phyloP scores from a whole-genome alignment of 2,329 filamentous ascomycete genomes.

The Sphaerulina musiva region DNA sequence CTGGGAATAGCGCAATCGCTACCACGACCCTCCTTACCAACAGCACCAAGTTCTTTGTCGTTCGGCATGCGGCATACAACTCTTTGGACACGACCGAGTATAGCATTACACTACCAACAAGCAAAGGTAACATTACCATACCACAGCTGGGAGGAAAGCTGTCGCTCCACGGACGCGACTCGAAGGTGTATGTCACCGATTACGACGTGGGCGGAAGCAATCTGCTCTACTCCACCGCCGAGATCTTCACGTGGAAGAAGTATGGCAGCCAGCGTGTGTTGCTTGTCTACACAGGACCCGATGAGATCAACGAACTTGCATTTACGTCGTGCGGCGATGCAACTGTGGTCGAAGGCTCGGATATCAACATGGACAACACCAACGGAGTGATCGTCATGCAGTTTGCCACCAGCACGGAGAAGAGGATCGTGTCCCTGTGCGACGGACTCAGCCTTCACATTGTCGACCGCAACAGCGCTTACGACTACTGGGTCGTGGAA shows the following conservation, averaged over 20 bases:
- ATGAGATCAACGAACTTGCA: conserved; percentile 58
- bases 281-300: conserved; percentile 57
- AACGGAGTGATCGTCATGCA: conserved; percentile 45
- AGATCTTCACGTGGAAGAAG: conserved; percentile 63
- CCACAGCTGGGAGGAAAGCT: conserved; percentile 54
- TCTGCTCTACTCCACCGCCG: conserved; percentile 62
- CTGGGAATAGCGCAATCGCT: conserved; percentile 47
- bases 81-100: conserved; percentile 54
- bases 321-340: conserved; percentile 35
- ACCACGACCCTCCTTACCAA: conserved; percentile 57
- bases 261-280: conserved; percentile 54
- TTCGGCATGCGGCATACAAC: conserved; percentile 59
- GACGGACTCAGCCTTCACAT: conserved; percentile 51
- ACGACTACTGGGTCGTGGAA: conserved; percentile 63
- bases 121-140: conserved; percentile 50
- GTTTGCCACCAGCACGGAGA: conserved; percentile 51
- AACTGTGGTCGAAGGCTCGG: conserved; percentile 39
- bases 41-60: conserved; percentile 56
- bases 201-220: conserved; percentile 56
- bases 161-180: conserved; percentile 57
- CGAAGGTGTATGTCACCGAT: conserved; percentile 61
- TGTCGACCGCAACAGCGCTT: conserved; percentile 58
- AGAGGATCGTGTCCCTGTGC: conserved; percentile 48
- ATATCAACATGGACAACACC: conserved; percentile 32
- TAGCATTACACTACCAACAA: conserved; percentile 56